Base-by-base conservation (phyloP, 2,329 filamentous ascomycete genomes). In the Teratosphaeria epicoccoides region DNA sequence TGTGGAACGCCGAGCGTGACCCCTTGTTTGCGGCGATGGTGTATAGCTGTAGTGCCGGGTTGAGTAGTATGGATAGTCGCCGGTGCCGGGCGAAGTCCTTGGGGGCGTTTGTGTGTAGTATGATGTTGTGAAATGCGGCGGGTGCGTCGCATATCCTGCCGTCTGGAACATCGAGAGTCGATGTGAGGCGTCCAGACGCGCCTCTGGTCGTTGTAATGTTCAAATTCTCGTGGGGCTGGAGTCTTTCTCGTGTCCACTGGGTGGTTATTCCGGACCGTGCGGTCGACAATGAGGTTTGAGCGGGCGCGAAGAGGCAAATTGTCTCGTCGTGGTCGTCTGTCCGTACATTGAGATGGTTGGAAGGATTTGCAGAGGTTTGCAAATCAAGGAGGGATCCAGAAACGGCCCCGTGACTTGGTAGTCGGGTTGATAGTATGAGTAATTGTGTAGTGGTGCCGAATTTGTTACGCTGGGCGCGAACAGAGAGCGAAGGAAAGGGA, bases 1-100 rank as follows among this genome's bases (percentile, higher is more conserved):
- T 59, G 80, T 83, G 57, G 78, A 74, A 59, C 79, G 77, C 63
- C 80, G 76, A 26, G 71, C 66, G 66, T 83, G 79, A 50, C 63
- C 68, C 54, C 70, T 73, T 26, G 70, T 68, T 4, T 70, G 70
- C 40, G 72, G 76, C 40, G 78, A 76, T 49, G 70, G 61, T 43
- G 70, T 71, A 56, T 76, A 70, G 53, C 69, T 69, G 56, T 72
- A 72, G 61, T 77, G 76, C 56, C 73, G 70, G 25, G 76, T 75
- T 7, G 78, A 76, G 65, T 77, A 76, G 70, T 81, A 81, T 47
- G 61, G 61, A 63, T 67, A 66, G 49, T 61, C 62, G 44, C 56
- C 61, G 54, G 62, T 63, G 28, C 66, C 65, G 5, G 70, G 73
- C 20, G 78, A 78, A 50, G 76, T 71, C 22, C 59, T 57, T 24